Evolutionary conservation across 139 green algal genomes (phyloP), one percentile per base, ranked within the genome.

Genomic region (Chlorella sorokiniana): DNA sequence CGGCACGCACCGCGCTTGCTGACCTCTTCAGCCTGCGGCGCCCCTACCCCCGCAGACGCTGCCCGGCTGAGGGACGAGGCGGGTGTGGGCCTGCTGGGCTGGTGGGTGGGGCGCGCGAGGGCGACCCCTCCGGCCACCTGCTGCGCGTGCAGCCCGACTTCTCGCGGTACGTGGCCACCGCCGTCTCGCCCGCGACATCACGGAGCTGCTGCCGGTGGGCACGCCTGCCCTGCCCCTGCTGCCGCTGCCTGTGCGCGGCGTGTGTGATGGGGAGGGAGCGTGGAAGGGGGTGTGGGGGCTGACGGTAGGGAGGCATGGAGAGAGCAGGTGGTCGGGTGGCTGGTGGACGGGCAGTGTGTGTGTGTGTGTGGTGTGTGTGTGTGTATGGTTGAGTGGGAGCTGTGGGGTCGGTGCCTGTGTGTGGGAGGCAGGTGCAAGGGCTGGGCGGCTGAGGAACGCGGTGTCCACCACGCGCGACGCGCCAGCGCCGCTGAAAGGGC

Each of bases 71-170:
- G 93, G 14, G 94, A 98, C 82, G 62, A 85, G 31, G 89, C 86
- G 33, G 68, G 83, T 3, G 79, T 80, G 20, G 77, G 88, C 4
- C 68, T 96, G 65, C 29, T 89, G 38, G 94, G 94, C 37, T 97
- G 94, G 94, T 98, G 94, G 94, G 81, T 82, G 9, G 89, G 86
- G 40, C 78, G 81, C n/a, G 76, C n/a, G 83, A 88, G 4, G 86
- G 86, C 9, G 93, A 97, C 86, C 81, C 91, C 16, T 41, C 68
- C 23, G 94, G 94, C 22, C 92, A 97, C 86, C 69, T 97, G 38
- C 79, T 97, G 75, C 86, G 89, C 75, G 78, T 97, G 23, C 79
- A 64, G 6, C 76, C 83, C 18, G 86, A 87, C 65, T 94, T 88
- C 62, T 81, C 82, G 33, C 79, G 87, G 35, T 91, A 87, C 45